Conservation (phyloP, 305 asterid genomes). For the Nicotiana rustica region DNA sequence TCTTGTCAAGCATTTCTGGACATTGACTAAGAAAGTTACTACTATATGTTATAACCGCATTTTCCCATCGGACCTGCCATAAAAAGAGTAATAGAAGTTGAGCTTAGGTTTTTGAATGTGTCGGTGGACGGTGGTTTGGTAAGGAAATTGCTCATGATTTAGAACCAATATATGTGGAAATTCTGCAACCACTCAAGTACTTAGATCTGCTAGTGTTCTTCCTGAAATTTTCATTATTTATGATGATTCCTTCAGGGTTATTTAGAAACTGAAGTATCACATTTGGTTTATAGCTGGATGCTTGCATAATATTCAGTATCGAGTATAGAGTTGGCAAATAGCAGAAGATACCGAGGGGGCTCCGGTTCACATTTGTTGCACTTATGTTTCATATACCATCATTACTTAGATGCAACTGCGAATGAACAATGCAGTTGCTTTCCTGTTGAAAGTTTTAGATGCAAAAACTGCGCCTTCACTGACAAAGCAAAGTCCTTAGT, state of each 20-base stretch:
- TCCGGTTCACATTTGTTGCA: not conserved
- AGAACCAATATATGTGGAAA: not conserved
- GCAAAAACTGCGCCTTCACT: not conserved
- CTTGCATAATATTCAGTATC: not conserved
- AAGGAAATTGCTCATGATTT: not conserved
- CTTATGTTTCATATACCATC: not conserved
- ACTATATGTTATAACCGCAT: not conserved
- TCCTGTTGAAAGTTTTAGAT: not conserved
- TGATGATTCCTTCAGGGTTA: not conserved
- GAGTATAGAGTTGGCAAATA: not conserved
- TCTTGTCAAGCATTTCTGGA: slow-evolving; percentile 20
- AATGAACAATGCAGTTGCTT: not conserved
- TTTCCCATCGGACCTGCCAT: not conserved
- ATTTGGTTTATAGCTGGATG: not conserved
- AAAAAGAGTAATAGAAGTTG: not conserved
- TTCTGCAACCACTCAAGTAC: not conserved
- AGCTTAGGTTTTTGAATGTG: not conserved
- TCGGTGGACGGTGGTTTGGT: not conserved
- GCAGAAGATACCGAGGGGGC: not conserved
- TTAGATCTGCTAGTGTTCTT: not conserved
- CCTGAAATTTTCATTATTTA: not conserved
- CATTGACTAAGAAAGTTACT: not conserved
- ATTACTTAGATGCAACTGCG: not conserved
- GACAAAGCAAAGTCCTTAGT: not conserved
- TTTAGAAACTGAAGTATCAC: not conserved